Conservation (phyloP, 1,139 yeast genomes). For the Pichia inconspicua region DNA sequence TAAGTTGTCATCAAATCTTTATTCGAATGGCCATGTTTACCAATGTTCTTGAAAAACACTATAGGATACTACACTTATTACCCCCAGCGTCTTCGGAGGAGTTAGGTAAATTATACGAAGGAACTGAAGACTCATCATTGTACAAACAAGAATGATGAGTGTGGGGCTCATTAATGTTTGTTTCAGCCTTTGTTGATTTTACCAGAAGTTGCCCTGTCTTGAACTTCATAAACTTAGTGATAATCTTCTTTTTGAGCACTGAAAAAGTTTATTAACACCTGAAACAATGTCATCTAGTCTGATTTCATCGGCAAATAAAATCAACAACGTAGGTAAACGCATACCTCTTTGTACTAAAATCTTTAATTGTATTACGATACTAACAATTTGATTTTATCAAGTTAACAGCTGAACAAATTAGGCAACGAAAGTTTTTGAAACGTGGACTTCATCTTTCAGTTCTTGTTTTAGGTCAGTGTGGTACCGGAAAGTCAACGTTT, state of each 20-base stretch:
- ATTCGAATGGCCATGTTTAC: constrained; percentile 15
- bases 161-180: background rate
- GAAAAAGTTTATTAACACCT: no score
- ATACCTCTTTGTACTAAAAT: background rate
- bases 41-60: constrained; percentile 16
- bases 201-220: background rate
- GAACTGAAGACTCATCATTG: constrained; percentile 2
- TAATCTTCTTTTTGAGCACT: background rate
- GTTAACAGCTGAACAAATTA: constrained; percentile 38
- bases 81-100: constrained; percentile 16
- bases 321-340: constrained; percentile 6
- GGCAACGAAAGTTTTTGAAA: constrained; percentile 43
- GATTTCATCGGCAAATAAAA: constrained; percentile 1
- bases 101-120: constrained; percentile 9
- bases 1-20: constrained; percentile 20
- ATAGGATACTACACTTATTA: constrained; percentile 17
- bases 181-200: background rate
- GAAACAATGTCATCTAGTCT: constrained; percentile 2
- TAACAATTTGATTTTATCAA: constrained; percentile 4
- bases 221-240: background rate
- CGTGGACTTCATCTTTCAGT: constrained; percentile 50
- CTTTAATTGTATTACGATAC: background rate
- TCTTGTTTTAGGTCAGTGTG: constrained; percentile 54
- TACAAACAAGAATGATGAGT: background rate
- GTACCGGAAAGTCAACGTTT: constrained; percentile 57